Percentiles rank a stretch among this genome's conserved stretches.
These are phyloP conservation scores for Candida vaughaniae DNA, from an alignment of 805 yeast genomes.

Conservation along the genomic window DNA sequence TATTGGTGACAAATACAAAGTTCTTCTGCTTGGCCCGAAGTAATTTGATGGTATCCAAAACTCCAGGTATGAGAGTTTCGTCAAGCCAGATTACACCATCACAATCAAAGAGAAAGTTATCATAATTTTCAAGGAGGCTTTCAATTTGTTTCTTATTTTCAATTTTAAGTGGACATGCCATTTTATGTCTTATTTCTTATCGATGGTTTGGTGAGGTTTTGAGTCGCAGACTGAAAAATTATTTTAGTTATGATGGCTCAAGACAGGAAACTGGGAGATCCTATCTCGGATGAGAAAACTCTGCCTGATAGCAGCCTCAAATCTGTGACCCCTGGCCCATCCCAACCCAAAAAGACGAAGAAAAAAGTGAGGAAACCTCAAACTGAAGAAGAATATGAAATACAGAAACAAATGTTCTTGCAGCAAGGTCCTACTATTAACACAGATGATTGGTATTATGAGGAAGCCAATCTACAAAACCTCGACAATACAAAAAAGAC, in stretches of 20 bases:
- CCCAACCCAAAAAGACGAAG: background rate
- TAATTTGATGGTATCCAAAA: slow-evolving; percentile 22
- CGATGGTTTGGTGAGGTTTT: too few species aligned
- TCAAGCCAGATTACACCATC: slow-evolving; percentile 46
- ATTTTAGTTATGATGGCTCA: too few species aligned
- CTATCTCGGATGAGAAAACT: too few species aligned
- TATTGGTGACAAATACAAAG: slow-evolving; percentile 38
- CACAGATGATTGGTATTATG: slow-evolving; percentile 43
- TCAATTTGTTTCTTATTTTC: slow-evolving; percentile 41
- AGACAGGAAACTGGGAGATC: too few species aligned
- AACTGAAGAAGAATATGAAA: slow-evolving; percentile 57
- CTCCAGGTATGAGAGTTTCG: slow-evolving; percentile 32
- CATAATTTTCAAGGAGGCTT: slow-evolving; percentile 45
- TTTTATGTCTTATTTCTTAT: too few species aligned
- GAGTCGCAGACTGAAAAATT: too few species aligned
- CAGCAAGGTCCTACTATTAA: slow-evolving; percentile 58
- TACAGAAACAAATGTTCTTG: slow-evolving; percentile 52
- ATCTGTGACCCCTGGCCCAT: too few species aligned
- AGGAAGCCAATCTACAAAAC: slow-evolving; percentile 21
- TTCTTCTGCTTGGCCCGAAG: slow-evolving; percentile 24
- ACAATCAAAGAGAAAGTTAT: slow-evolving; percentile 41
- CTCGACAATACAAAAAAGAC: slow-evolving; percentile 42
- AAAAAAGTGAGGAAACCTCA: slow-evolving; percentile 58
- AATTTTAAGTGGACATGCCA: slow-evolving; percentile 12
- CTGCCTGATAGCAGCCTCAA: too few species aligned